These are phyloP conservation scores for Fusarium lateritium DNA, from an alignment of 2,329 filamentous ascomycete genomes.

Conservation along the genomic window DNA sequence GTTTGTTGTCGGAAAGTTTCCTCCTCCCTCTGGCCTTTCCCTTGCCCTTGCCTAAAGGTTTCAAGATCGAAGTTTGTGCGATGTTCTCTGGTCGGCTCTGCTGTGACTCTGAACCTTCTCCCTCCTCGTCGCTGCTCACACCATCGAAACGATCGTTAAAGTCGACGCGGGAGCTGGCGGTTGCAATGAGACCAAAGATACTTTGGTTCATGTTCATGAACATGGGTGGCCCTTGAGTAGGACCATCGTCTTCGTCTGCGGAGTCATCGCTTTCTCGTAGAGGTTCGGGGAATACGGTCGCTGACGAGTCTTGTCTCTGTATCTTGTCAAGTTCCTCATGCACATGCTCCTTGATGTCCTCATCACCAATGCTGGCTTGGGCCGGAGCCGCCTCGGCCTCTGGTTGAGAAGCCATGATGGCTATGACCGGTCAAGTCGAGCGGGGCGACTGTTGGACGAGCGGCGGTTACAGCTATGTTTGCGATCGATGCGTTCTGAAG, in stretches of 20 bases:
- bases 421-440: constrained; percentile 20
- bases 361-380: constrained; percentile 51
- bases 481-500: background rate
- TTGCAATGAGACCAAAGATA: constrained; percentile 92
- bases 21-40: constrained; percentile 65
- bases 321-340: constrained; percentile 63
- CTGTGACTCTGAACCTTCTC: constrained; percentile 65
- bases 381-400: constrained; percentile 33
- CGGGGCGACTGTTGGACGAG: constrained; percentile 23
- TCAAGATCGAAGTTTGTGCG: constrained; percentile 61
- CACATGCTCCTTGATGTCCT: constrained; percentile 57
- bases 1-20: constrained; percentile 74
- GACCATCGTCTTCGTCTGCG: constrained; percentile 63
- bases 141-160: constrained; percentile 86
- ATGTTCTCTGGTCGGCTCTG: constrained; percentile 60
- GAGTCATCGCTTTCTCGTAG: constrained; percentile 66
- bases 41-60: constrained; percentile 52
- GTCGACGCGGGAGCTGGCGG: constrained; percentile 85
- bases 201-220: constrained; percentile 91
- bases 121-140: constrained; percentile 86
- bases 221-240: constrained; percentile 63
- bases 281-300: constrained; percentile 65
- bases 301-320: constrained; percentile 56
- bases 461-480: background rate
- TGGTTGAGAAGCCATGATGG: constrained; percentile 40